These are phyloP conservation scores for Sporothrix pseudoabietina DNA, from an alignment of 2,329 filamentous ascomycete genomes.

Conservation along the genomic window DNA sequence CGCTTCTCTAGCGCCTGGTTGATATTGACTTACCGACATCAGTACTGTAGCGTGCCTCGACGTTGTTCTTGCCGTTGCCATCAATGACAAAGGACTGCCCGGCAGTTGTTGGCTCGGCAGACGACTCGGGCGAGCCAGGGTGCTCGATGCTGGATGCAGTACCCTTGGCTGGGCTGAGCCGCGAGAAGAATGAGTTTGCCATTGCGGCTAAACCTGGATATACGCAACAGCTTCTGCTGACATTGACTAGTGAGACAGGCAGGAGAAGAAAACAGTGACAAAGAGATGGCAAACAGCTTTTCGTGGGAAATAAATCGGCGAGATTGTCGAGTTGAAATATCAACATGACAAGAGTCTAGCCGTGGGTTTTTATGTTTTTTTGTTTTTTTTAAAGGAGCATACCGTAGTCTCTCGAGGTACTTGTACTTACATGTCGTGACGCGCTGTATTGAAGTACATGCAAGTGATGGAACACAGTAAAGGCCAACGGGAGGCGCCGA, in stretches of 20 bases:
- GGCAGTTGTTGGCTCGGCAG: not conserved
- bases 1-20: not conserved
- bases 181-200: not conserved
- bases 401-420: not conserved
- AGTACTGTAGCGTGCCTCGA: not conserved
- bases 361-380: not conserved
- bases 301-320: not conserved
- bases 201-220: not conserved
- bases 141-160: not conserved
- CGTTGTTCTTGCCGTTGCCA: not conserved
- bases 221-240: not conserved
- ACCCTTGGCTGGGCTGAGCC: not conserved
- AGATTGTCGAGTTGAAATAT: not conserved
- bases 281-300: not conserved
- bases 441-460: not conserved
- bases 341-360: not conserved
- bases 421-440: not conserved
- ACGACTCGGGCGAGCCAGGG: not conserved
- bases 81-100: not conserved
- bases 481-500: conserved; percentile 3
- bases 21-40: conserved; percentile 6
- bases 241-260: not conserved
- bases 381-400: not conserved
- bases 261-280: not conserved
- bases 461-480: not conserved